Percentiles rank a stretch among this genome's conserved stretches.
phyloP scores from a whole-genome alignment of 805 yeast genomes.

The Pichia exigua region DNA sequence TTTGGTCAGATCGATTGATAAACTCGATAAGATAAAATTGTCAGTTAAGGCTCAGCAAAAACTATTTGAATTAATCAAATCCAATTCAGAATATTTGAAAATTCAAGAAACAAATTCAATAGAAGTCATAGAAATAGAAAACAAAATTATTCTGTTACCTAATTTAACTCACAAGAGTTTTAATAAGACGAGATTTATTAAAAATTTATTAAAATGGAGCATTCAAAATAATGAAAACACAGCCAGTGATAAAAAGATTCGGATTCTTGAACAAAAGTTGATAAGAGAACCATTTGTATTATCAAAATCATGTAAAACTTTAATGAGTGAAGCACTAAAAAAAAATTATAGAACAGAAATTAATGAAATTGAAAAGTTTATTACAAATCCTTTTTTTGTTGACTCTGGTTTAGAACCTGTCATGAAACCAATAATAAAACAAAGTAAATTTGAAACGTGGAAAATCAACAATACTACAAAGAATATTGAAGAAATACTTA shows the following conservation, averaged over 20 bases:
- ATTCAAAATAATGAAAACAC: neutral
- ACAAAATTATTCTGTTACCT: neutral
- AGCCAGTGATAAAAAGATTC: no score
- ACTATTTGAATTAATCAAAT: neutral
- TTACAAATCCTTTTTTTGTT: neutral
- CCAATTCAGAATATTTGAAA: neutral
- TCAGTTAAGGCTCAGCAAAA: slow-evolving; percentile 6
- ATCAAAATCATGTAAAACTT: neutral
- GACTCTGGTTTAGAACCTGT: neutral
- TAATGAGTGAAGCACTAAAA: neutral
- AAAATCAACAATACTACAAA: no score
- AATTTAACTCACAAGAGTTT: no score
- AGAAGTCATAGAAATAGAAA: no score
- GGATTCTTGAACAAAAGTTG: neutral
- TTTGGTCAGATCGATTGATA: neutral
- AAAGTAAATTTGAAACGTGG: neutral
- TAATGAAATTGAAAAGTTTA: neutral
- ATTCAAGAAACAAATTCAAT: neutral
- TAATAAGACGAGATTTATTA: no score
- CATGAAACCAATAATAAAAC: neutral
- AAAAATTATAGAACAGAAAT: neutral
- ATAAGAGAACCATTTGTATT: neutral
- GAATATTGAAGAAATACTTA: neutral
- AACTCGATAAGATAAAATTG: neutral
- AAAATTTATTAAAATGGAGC: neutral